Evolutionary conservation across 164 flowering plant species (phyloP), one percentile per base, ranked within the genome.

Genomic region (Protea cynaroides): DNA sequence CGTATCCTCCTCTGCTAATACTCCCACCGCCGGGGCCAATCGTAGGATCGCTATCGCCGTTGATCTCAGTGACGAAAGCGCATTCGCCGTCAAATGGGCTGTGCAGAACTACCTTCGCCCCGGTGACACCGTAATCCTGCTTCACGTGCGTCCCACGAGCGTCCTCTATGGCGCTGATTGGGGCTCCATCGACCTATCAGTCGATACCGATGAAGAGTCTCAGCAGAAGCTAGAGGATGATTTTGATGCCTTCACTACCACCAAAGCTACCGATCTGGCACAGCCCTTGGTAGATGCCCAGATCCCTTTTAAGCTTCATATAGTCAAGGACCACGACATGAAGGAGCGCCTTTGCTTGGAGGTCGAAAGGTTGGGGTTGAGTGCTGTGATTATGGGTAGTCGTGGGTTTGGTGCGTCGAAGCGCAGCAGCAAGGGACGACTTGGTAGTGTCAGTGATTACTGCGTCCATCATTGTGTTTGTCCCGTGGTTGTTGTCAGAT

Each of bases 351-450:
- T 88, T 51, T 88, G 95, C 69, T 58, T 88, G 75, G 96, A 89
- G 78, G 86, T 87, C 18, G 96, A 89, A 80, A 65, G 96, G 69
- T 65, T 89, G 2, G 88, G 91, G 52, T 66, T 87, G 59, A 82
- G 89, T 47, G 87, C 89, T 25, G 83, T 89, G 56, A 84, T 89
- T 29, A 84, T 89, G 91, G 96, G 96, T 22, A 87, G 96, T 73
- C 67, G 88, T 18, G 93, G 96, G 3, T 82, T 86, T 60, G 91
- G 96, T 0, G 89, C 84, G 0, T 57, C 82, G 8, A 74, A 54
- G 68, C 71, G 84, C 54, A 69, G 59, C 1, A 65, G 71, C 25
- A 81, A 81, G 63, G 80, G 75, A 11, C 55, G 90, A 69, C 79
- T 87, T 5, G 96, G 96, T 13, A 84, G 87, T 54, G 91, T 89